Base-by-base conservation (phyloP, 23 red algal genomes). In the Gracilariopsis chorda region DNA sequence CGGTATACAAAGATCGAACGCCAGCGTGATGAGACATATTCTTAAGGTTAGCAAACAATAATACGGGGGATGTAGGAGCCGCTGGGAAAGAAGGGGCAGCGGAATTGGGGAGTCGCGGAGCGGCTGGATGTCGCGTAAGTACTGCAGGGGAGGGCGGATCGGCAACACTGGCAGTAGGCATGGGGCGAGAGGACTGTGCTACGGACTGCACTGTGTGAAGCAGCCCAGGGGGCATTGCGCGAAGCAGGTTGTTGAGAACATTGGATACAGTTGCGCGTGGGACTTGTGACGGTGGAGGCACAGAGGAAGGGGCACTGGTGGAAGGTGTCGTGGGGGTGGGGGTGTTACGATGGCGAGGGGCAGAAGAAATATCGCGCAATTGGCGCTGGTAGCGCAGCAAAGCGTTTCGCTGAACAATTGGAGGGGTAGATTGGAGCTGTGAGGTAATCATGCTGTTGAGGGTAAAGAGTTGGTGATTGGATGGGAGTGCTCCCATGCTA, bases 1-100 rank as follows among this genome's bases (percentile, higher is more conserved):
- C 65, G 43, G 85, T 78, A 83, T 97, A 97, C 52, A 97, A 51
- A 6, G 86, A 56, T 48, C 62, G 45, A 49, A 97, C 90, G 32
- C 83, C 76, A 17, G 58, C 84, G 51, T 71, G 21, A 69, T 88
- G 86, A 65, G 78, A 72, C 39, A 96, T 59, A 49, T 21, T 81
- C 25, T 90, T 86, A 24, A 96, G 57, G 16, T 88, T 48, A 19
- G 58, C 52, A 87, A 96, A 96, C 11, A 36, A 60, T 41, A 84
- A 32, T 34, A 90, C 48, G 37, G 81, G 40, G 47, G 62, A 20
- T 17, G 77, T 58, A 51, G 77, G 23, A 39, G 63, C 25, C 63
- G 63, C 35, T 4, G 77, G 23, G 41, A 42, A 70, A 30, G 34
- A 70, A 33, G 63, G 63, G 4, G 34, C 63, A 28, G 43, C 63